A percentile compares a stretch with the other conserved stretches of the same genome.
Conservation (phyloP, 352 stramenopile species). For the Phytophthora macrochlamydospora region DNA sequence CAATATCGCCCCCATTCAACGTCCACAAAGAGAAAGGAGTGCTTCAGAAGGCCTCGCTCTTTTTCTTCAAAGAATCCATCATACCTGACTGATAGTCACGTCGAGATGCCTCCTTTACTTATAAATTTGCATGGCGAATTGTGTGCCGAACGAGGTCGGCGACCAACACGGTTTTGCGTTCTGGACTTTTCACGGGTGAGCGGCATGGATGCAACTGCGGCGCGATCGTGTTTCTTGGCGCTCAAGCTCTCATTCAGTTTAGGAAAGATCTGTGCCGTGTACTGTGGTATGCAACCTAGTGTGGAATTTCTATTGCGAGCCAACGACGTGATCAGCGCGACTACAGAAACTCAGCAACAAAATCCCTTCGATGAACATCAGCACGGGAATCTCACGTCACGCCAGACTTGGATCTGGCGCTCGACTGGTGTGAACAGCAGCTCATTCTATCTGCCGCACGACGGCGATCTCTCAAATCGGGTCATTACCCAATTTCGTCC, state of each 20-base stretch:
- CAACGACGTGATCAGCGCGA: slow-evolving; percentile 52
- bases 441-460: slow-evolving; percentile 51
- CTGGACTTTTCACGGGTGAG: slow-evolving; percentile 70
- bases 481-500: slow-evolving; percentile 22
- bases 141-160: slow-evolving; percentile 11
- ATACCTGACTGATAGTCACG: slow-evolving; percentile 17
- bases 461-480: slow-evolving; percentile 43
- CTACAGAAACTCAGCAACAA: not conserved
- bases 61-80: slow-evolving; percentile 5
- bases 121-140: slow-evolving; percentile 52
- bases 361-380: slow-evolving; percentile 8
- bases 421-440: slow-evolving; percentile 74
- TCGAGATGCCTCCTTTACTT: slow-evolving; percentile 24
- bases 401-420: slow-evolving; percentile 52
- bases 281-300: slow-evolving; percentile 60
- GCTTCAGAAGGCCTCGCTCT: slow-evolving; percentile 16
- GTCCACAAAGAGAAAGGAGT: not conserved
- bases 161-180: not conserved
- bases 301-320: slow-evolving; percentile 62
- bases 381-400: slow-evolving; percentile 42
- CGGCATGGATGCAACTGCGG: slow-evolving; percentile 79
- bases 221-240: slow-evolving; percentile 69
- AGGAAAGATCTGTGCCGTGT: slow-evolving; percentile 58
- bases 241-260: slow-evolving; percentile 67
- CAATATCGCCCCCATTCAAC: not conserved